Evolutionary conservation across 208 protist genomes (phyloP).

Genomic region (Leishmania lainsoni): DNA sequence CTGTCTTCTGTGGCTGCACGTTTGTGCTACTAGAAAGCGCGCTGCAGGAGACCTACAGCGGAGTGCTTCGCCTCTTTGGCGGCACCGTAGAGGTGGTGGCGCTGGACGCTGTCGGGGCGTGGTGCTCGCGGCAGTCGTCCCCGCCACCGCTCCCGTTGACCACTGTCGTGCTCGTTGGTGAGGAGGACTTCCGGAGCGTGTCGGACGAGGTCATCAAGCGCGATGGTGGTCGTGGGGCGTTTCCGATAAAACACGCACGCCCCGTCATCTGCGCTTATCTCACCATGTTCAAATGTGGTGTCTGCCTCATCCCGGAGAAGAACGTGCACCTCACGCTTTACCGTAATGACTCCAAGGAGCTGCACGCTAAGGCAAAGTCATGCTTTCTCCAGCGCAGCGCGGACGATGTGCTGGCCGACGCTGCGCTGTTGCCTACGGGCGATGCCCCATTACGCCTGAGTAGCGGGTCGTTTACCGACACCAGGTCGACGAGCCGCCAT

Average conservation of each 20-base stretch:
- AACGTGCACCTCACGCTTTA: slow-evolving; percentile 69
- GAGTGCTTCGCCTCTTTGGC: slow-evolving; percentile 40
- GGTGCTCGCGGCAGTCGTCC: slow-evolving; percentile 15
- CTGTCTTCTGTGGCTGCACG: slow-evolving; percentile 40
- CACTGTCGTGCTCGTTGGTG: slow-evolving; percentile 33
- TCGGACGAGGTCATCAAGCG: slow-evolving; percentile 40
- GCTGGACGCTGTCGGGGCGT: slow-evolving; percentile 14
- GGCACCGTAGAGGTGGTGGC: slow-evolving; percentile 34
- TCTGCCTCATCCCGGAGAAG: slow-evolving; percentile 64
- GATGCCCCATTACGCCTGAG: not conserved
- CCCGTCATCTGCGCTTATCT: slow-evolving; percentile 30
- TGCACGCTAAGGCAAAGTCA: slow-evolving; percentile 42
- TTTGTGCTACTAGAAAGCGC: slow-evolving; percentile 47
- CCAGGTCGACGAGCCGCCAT: not conserved
- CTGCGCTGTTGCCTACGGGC: not conserved
- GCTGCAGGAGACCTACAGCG: slow-evolving; percentile 30
- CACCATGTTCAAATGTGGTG: slow-evolving; percentile 42
- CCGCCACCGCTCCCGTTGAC: slow-evolving; percentile 15
- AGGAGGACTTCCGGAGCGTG: slow-evolving; percentile 33
- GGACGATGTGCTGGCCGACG: slow-evolving; percentile 25
- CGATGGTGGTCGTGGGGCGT: slow-evolving; percentile 14
- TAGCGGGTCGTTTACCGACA: not conserved
- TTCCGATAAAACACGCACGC: slow-evolving; percentile 4
- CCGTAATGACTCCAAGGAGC: slow-evolving; percentile 53
- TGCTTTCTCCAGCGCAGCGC: slow-evolving; percentile 43